These are phyloP conservation scores for Fusarium sterilihyphosum DNA, from an alignment of 2,329 filamentous ascomycete species.

Conservation along the genomic window DNA sequence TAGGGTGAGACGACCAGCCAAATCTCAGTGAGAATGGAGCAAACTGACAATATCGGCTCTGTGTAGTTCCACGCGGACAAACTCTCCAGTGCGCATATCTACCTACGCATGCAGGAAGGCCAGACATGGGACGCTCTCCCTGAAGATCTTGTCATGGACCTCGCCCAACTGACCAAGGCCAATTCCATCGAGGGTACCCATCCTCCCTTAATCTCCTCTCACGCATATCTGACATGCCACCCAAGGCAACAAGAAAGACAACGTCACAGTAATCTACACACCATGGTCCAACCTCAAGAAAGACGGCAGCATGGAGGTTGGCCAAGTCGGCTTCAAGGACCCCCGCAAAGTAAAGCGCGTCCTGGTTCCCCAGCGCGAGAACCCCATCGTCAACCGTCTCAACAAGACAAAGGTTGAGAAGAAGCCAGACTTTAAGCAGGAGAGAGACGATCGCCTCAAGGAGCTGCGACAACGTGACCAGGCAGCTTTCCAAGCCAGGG, in stretches of 20 bases:
- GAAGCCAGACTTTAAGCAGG: constrained; percentile 82
- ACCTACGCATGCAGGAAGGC: constrained; percentile 82
- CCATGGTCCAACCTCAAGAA: constrained; percentile 98
- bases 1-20: constrained; percentile 33
- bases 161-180: constrained; percentile 97
- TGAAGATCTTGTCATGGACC: constrained; percentile 79
- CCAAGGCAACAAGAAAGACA: constrained; percentile 96
- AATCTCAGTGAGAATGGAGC: not conserved
- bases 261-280: constrained; percentile 95
- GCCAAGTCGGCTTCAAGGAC: constrained; percentile 96
- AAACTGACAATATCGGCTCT: not conserved
- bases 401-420: constrained; percentile 96
- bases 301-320: constrained; percentile 92
- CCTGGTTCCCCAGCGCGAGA: constrained; percentile 82
- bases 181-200: constrained; percentile 91
- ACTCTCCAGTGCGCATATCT: constrained; percentile 94
- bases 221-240: not conserved
- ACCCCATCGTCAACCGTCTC: constrained; percentile 93
- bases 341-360: constrained; percentile 82
- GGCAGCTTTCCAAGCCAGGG: constrained; percentile 68
- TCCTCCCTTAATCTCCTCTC: not conserved
- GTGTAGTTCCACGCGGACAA: constrained; percentile 95
- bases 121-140: constrained; percentile 88
- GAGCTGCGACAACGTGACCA: constrained; percentile 79
- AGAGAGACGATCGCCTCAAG: constrained; percentile 80